Base-by-base conservation (phyloP, 2,329 filamentous ascomycete species). In the Penicillium sumatraense region DNA sequence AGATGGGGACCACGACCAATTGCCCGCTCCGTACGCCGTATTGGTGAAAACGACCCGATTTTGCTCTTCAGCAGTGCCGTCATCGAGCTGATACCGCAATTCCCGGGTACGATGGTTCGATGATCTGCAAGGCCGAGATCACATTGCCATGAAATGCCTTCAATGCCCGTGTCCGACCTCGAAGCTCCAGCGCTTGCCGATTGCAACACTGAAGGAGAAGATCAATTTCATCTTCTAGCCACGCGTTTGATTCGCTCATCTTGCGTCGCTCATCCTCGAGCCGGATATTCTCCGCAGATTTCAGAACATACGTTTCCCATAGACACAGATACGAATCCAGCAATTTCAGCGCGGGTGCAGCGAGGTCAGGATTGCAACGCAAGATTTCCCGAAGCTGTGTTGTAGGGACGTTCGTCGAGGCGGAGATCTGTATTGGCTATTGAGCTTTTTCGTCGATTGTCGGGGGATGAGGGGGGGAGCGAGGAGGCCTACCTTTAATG, bases 281-380 rank as follows among this genome's bases (percentile, higher is more conserved):
- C 29, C 45, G 51, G 27, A 54, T 54, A 41, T 49, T 49, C 23
- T 41, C 18, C 23, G 51, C 51, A 4, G 51, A 54, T 33, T 54
- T 48, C 44, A 54, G 41, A n/a, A 36, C 46, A 41, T 54, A 49
- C n/a, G 18, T 49, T 24, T 54, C 45, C 51, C 51, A 45, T 18
- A 49, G 51, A 36, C 45, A 54, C 36, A 54, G 33, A 54, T 54
- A 54, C 24, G 45, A 40, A 41, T 54, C 51, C 35, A 49, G 18
- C 6, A 38, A 23, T 49, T 21, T 38, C n/a, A 49, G 21, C 4
- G 35, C 35, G 14, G 31, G 24, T 26, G 33, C n/a, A 16, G 47
- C 47, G 35, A 36, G 27, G 10, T 38, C 31, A 40, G 33, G 20
- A 49, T 35, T 38, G 18, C 24, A 18, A 35, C 35, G 13, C 20